Base-by-base conservation (phyloP, 2,329 filamentous ascomycete genomes). In the Xylaria arbuscula region DNA sequence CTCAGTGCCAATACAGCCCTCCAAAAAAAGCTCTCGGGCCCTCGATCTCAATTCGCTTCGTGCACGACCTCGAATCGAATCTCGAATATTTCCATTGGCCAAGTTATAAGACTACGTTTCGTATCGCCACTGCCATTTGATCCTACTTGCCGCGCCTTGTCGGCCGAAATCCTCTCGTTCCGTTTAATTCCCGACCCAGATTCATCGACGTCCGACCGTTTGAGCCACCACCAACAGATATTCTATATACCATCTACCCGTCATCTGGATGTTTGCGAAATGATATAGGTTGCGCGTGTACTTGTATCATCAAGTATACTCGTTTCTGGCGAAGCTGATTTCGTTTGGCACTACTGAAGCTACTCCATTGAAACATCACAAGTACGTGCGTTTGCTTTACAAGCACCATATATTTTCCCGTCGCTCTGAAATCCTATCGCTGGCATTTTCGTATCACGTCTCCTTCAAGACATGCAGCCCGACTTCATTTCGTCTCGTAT, bases 201-300 rank as follows among this genome's bases (percentile, higher is more conserved):
- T 36, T 40, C 28, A 15, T 60, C 28, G 42, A 34, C 34, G 47
- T 51, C 62, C 34, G 42, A 45, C 34, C 34, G 19, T 40, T 17
- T 19, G 40, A 60, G 6, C 17, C 17, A 19, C 47, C 36, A 8
- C 40, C 13, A 62, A 17, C 24, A 15, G 32, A 45, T 57, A 28
- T 36, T 17, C 45, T 65, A 70, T 64, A 64, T 56, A 68, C 40
- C 58, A 45, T 45, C 17, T 55, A 55, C 64, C 53, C 51, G 45
- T 22, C 58, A n/a, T 42, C 15, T 47, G 17, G 42, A 47, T 63
- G 28, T 38, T 36, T 45, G 47, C 56, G 54, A 51, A 11, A 63
- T 55, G 50, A 57, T 9, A 63, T 51, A 66, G 59, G 50, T 19
- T 62, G 42, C 51, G 54, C 57, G 54, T 61, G 42, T 19, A 10